Percentiles rank a stretch among this genome's conserved stretches.
These are phyloP conservation scores for Ogataea minuta DNA, from an alignment of 805 yeast species.

Conservation along the genomic window DNA sequence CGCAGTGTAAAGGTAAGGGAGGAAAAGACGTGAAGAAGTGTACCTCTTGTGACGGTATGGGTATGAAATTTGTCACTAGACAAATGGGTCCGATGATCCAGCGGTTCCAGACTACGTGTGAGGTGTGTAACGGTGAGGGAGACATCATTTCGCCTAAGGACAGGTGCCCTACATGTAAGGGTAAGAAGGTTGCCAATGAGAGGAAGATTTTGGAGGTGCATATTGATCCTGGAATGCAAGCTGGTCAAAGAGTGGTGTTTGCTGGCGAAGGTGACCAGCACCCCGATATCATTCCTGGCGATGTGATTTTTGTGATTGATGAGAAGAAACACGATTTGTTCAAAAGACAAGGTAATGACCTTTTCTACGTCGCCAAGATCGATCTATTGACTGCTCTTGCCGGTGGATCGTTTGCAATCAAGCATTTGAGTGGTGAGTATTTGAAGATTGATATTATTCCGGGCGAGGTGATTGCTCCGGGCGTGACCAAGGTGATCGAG, in stretches of 20 bases:
- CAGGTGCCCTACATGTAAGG: conserved; percentile 82
- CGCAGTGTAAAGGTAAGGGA: conserved; percentile 89
- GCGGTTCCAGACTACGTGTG: conserved; percentile 94
- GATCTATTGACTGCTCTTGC: conserved; percentile 94
- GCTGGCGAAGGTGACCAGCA: conserved; percentile 97
- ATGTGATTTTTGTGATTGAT: conserved; percentile 86
- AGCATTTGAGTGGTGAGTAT: conserved; percentile 91
- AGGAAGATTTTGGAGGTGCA: conserved; percentile 93
- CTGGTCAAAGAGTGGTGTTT: conserved; percentile 88
- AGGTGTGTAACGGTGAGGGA: conserved; percentile 89
- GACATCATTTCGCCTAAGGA: conserved; percentile 83
- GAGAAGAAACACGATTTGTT: conserved; percentile 84
- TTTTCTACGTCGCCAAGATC: conserved; percentile 79
- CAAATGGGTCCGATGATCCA: conserved; percentile 99
- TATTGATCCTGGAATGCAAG: conserved; percentile 95
- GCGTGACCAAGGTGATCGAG: conserved; percentile 72
- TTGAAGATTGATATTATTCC: conserved; percentile 79
- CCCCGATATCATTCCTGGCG: conserved; percentile 94
- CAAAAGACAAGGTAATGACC: conserved; percentile 86
- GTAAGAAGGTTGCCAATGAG: conserved; percentile 83
- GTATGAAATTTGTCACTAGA: conserved; percentile 87
- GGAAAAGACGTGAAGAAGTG: conserved; percentile 93
- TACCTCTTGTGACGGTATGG: conserved; percentile 84
- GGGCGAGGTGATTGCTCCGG: conserved; percentile 92
- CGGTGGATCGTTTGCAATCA: conserved; percentile 87